Evolutionary conservation across 2,329 filamentous ascomycete genomes (phyloP).

Genomic region (Tricladium varicosporioides): DNA sequence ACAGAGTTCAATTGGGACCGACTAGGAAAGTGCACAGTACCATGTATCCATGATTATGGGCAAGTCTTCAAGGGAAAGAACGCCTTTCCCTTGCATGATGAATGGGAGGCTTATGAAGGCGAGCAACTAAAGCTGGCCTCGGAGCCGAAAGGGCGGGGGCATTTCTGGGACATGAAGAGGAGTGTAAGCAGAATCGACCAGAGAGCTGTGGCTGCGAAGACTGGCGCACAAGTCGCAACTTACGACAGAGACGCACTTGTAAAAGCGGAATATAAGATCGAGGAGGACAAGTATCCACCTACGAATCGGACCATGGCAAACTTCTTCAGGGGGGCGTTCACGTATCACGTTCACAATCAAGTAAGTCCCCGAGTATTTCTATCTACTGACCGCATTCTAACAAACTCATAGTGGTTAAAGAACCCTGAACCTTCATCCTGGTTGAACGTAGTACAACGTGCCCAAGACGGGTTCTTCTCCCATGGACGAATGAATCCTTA

Average conservation of each 20-base stretch:
- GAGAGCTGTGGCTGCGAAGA: conserved; percentile 17
- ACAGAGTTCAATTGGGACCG: conserved; percentile 54
- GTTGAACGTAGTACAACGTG: conserved; percentile 51
- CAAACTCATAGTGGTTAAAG: conserved; percentile 46
- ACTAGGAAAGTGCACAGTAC: conserved; percentile 50
- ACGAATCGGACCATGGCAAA: conserved; percentile 54
- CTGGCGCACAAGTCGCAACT: conserved; percentile 6
- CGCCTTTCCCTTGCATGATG: conserved; percentile 43
- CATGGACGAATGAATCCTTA: conserved; percentile 49
- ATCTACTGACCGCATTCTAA: too few species aligned
- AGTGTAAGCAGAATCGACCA: conserved; percentile 15
- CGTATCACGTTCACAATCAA: conserved; percentile 57
- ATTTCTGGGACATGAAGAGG: conserved; percentile 30
- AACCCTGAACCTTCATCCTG: conserved; percentile 55
- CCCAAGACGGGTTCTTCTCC: conserved; percentile 53
- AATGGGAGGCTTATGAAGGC: conserved; percentile 53
- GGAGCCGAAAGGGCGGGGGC: conserved; percentile 21
- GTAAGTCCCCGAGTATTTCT: conserved; percentile 34
- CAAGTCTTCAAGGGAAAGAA: conserved; percentile 50
- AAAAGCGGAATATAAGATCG: conserved; percentile 44
- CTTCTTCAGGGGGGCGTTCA: conserved; percentile 55
- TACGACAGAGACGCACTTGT: conserved; percentile 27
- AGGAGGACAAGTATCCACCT: conserved; percentile 52
- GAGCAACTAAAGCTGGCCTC: conserved; percentile 36
- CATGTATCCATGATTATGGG: conserved; percentile 52